Evolutionary conservation across 1,139 yeast genomes (phyloP), one percentile per base, ranked within the genome.

Genomic region (Diutina neorugosa): DNA sequence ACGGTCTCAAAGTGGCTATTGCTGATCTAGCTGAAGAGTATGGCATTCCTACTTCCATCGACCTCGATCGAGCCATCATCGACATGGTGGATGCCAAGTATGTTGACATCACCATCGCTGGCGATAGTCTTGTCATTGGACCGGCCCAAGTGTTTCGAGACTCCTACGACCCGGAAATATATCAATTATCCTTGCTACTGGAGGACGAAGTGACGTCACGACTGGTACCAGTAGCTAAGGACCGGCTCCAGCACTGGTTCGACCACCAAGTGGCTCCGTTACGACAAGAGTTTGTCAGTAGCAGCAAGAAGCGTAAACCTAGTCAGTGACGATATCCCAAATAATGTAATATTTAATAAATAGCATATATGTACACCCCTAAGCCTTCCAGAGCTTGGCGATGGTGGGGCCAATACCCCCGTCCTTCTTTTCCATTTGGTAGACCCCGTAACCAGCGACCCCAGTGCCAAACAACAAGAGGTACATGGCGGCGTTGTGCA

Each of bases 371-470:
- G 20, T 27, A 46, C 40, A 44, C 31, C 20, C n/a, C 40, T 46
- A 46, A n/a, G 51, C 51, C 51, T 48, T 48, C 51, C 51, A 48
- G 19, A 48, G 31, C 50, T 46, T 46, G 27, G 50, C 19, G 18
- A 46, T 25, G 40, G 16, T 7, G 4, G 21, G 40, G 27, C 18
- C 51, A 4, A 48, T 3, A 7, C 79, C 81, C 8, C 46, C 50
- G 61, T 84, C 74, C 63, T 82, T 84, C 53, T 88, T 74, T 67
- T 85, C 91, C 59, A 86, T 68, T 56, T 77, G 68, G 66, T 85
- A 86, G 55, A 85, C 70, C 60, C 95, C 95, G 61, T 82, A 80
- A 52, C 78, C 78, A 11, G 85, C 80, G 50, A 83, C 68, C 34
- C 74, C 67, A 6, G 89, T 74, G 54, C 94, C 94, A 16, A 82